Conservation (phyloP, 345 rosid genomes). For the Iberis pinnata region DNA sequence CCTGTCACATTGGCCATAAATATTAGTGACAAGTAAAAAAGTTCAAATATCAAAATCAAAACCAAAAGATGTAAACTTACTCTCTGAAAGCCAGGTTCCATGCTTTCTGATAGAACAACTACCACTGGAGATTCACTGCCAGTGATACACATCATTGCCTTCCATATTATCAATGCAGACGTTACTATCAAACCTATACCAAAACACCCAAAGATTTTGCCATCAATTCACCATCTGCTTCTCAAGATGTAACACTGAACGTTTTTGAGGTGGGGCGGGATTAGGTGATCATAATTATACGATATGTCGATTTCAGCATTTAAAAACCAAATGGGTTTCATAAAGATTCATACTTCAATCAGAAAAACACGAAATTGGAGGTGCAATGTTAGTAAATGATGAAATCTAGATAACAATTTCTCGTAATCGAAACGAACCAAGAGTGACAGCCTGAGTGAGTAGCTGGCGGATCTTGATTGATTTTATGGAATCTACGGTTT, state of each 20-base stretch:
- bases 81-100: slow-evolving; percentile 99
- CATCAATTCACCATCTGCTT: too few species aligned
- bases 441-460: slow-evolving; percentile 68
- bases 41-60: not conserved
- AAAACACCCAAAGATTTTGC: too few species aligned
- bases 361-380: not conserved
- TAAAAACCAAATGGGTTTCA: not conserved
- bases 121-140: slow-evolving; percentile 99
- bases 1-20: slow-evolving; percentile 34
- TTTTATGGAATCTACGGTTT: slow-evolving; percentile 63
- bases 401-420: not conserved
- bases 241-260: too few species aligned
- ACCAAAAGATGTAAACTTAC: slow-evolving; percentile 32
- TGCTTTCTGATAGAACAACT: slow-evolving; percentile 94
- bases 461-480: slow-evolving; percentile 81
- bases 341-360: too few species aligned
- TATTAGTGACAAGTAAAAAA: not conserved
- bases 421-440: slow-evolving; percentile 45
- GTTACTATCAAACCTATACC: slow-evolving; percentile 88
- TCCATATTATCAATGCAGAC: slow-evolving; percentile 93
- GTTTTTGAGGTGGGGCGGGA: too few species aligned
- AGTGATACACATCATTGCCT: slow-evolving; percentile 85
- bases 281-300: too few species aligned
- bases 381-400: not conserved
- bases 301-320: too few species aligned